Conservation (phyloP, 148 eudicot species). For the Silene uniflora region DNA sequence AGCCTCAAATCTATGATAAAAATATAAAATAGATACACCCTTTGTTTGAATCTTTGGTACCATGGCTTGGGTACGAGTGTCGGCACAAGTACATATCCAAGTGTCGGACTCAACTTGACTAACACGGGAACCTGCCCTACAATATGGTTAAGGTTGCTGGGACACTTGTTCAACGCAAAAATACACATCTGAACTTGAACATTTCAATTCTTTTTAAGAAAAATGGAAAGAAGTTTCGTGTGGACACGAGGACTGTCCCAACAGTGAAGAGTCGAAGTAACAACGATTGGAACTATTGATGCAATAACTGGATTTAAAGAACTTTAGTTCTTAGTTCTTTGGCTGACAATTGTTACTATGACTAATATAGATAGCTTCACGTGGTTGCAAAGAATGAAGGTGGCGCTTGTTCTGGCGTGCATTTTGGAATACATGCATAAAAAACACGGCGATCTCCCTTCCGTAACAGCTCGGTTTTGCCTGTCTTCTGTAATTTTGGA, state of each 20-base stretch:
- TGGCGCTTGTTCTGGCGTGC: neutral
- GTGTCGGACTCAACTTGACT: too few species aligned
- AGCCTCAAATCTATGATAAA: neutral
- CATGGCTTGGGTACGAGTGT: too few species aligned
- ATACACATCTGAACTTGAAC: too few species aligned
- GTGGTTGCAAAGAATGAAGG: neutral
- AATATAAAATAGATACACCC: neutral
- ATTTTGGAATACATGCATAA: neutral
- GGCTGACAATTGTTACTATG: neutral
- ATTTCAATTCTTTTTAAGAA: too few species aligned
- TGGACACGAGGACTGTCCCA: neutral
- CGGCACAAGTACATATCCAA: too few species aligned
- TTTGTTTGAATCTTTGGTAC: too few species aligned
- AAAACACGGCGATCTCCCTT: neutral
- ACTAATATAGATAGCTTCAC: neutral
- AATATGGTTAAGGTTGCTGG: too few species aligned
- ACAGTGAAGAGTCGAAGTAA: neutral
- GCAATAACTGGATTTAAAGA: neutral
- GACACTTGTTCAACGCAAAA: too few species aligned
- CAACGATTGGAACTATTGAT: neutral
- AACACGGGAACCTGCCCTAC: too few species aligned
- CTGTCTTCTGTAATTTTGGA: neutral
- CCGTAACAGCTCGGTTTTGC: neutral
- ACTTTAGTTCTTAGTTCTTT: neutral
- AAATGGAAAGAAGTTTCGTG: neutral